These are phyloP conservation scores for Penicillium antarcticum DNA, from an alignment of 495 filamentous ascomycete species.

Conservation along the genomic window DNA sequence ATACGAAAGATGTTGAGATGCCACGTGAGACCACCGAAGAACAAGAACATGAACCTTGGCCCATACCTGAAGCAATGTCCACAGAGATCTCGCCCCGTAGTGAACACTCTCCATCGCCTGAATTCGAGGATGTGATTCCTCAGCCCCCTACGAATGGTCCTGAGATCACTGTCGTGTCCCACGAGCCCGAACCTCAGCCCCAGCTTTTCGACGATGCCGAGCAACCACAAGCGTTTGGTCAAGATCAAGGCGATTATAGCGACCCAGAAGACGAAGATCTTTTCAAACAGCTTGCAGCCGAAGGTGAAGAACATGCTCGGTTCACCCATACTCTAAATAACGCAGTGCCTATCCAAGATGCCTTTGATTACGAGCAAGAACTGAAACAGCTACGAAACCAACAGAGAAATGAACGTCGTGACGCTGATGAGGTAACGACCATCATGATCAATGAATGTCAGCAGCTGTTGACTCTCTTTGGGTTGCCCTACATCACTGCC, in stretches of 20 bases:
- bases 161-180: slow-evolving; percentile 21
- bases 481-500: slow-evolving; percentile 92
- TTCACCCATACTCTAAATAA: slow-evolving; percentile 85
- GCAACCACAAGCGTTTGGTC: slow-evolving; percentile 23
- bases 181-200: slow-evolving; percentile 1
- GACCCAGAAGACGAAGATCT: slow-evolving; percentile 93
- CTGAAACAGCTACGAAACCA: slow-evolving; percentile 83
- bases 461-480: slow-evolving; percentile 83
- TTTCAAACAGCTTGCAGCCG: slow-evolving; percentile 75
- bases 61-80: neutral
- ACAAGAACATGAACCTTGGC: neutral
- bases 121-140: slow-evolving; percentile 49
- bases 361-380: slow-evolving; percentile 79
- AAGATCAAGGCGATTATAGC: slow-evolving; percentile 56
- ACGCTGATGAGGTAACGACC: slow-evolving; percentile 92
- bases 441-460: slow-evolving; percentile 96
- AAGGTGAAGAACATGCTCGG: slow-evolving; percentile 87
- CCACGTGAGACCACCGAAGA: neutral
- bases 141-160: slow-evolving; percentile 1
- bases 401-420: slow-evolving; percentile 91
- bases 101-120: slow-evolving; percentile 45
- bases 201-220: slow-evolving; percentile 19
- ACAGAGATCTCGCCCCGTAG: neutral
- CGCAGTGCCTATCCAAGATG: slow-evolving; percentile 53
- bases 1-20: neutral